Evolutionary conservation across 352 stramenopile species (phyloP), one percentile per base, ranked within the genome.

Genomic region (Globisporangium barbulae): DNA sequence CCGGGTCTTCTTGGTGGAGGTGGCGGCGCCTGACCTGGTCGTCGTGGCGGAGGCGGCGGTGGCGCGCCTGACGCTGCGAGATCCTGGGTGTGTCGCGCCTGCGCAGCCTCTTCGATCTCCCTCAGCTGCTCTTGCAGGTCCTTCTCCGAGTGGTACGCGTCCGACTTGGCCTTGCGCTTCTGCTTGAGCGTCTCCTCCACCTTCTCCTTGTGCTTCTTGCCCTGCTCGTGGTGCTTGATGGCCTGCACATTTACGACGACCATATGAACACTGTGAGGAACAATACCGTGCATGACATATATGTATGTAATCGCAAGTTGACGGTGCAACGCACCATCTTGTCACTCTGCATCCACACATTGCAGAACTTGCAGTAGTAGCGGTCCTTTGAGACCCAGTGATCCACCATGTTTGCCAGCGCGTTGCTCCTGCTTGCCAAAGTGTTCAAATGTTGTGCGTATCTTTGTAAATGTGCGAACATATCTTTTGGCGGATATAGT

Each of bases 321-420:
- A 2, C 33, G 59, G 19, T 15, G 49, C 35, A 9, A 64, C 81
- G 53, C 47, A 92, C 83, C 57, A 78, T 57, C 69, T 87, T 92
- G 64, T 96, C 88, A 30, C 76, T 75, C 45, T 90, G 85, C 73
- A 90, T 90, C 88, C 88, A 96, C 54, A 76, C 80, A 88, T 96
- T 94, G 84, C 88, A 96, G 62, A 82, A 91, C 74, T 90, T 89
- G 84, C 88, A 96, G 66, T 86, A 91, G 61, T 96, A 81, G 44
- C 80, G 76, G 73, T 93, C 80, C 22, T 69, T 69, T 2, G 79
- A 89, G 66, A 78, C 74, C 78, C 79, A 85, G 54, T 88, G 85
- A 73, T 89, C 84, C 64, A 69, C 69, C 84, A 93, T 93, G 12
- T 22, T 53, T 39, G 30, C 48, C 33, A 48, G 17, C 30, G 19